Evolutionary conservation across 2,329 filamentous ascomycete genomes (phyloP).

Genomic region (Dactylellina drechsleri): DNA sequence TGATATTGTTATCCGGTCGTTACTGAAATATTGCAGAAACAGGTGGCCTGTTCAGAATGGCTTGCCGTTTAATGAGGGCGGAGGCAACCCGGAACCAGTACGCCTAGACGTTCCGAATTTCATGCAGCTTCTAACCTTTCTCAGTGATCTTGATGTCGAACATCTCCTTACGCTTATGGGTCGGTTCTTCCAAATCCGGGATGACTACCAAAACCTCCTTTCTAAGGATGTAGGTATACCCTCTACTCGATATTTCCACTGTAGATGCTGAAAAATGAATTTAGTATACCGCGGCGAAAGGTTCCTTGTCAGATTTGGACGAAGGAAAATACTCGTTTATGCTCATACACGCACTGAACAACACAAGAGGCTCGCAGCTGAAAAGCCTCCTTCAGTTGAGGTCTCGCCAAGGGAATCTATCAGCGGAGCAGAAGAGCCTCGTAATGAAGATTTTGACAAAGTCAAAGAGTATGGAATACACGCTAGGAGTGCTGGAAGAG

Average conservation of each 20-base stretch:
- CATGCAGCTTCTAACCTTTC: too few species aligned
- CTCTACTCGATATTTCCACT: too few species aligned
- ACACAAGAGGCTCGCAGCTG: neutral
- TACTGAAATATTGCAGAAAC: too few species aligned
- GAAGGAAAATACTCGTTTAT: conserved; percentile 40
- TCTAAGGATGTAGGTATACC: conserved; percentile 4
- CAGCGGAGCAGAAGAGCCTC: conserved; percentile 8
- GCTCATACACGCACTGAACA: conserved; percentile 19
- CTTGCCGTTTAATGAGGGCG: conserved; percentile 2
- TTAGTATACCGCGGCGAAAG: conserved; percentile 24
- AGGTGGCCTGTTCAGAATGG: conserved; percentile 14
- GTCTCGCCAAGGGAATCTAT: conserved; percentile 2
- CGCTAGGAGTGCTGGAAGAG: conserved; percentile 5
- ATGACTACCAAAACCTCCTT: conserved; percentile 7
- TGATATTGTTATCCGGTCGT: too few species aligned
- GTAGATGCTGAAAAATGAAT: neutral
- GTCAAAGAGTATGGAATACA: conserved; percentile 27
- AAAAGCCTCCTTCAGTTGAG: conserved; percentile 9
- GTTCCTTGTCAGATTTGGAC: conserved; percentile 29
- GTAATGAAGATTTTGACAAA: conserved; percentile 6
- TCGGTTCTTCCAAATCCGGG: conserved; percentile 20
- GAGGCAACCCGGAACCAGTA: conserved; percentile 9
- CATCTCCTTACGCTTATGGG: conserved; percentile 1
- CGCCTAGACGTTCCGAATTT: too few species aligned
- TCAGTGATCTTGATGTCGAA: neutral